Evolutionary conservation across 306 rosid genomes (phyloP), one percentile per base, ranked within the genome.

Genomic region (Lablab purpureus): DNA sequence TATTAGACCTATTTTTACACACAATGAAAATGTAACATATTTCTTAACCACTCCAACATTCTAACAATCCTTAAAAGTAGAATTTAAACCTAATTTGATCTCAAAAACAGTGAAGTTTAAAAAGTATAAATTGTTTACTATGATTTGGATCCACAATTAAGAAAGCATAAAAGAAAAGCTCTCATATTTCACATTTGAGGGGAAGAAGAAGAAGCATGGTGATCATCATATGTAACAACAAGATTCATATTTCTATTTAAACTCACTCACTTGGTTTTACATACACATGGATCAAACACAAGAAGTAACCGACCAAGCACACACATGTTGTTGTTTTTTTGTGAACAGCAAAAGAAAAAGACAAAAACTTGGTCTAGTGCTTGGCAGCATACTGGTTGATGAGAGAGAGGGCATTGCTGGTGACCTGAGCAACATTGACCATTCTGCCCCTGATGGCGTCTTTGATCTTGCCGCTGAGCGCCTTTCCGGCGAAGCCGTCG

Each of bases 371-470:
- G 3, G 3, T 1, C 43, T 73, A 86, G 71, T 72, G 66, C 0
- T 86, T 71, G 0, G 81, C 71, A 63, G 89, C 87, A 72, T 86
- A 86, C 4, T 80, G 84, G 30, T 83, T 86, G 5, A 86, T 66
- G 13, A 86, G 87, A 0, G 89, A 72, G 1, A 86, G 78, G 47
- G 89, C 87, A 83, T 86, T 86, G 18, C 87, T 83, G 4, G 89
- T 86, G 19, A 86, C 89, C 32, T 83, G 87, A 34, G 89, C 89
- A 67, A 83, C 81, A 73, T 83, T 86, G 1, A 80, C 67, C 83
- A 86, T 80, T 41, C 63, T 76, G 11, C 40, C 56, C 10, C 85
- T 83, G 25, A 86, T 80, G 0, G 87, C 32, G 7, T 19, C 14
- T 19, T 83, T 86, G 1, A 86, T 67, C 14, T n/a, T 73, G 0